Evolutionary conservation across 106 monocot genomes (phyloP).

Genomic region (Cymbidium sinense): DNA sequence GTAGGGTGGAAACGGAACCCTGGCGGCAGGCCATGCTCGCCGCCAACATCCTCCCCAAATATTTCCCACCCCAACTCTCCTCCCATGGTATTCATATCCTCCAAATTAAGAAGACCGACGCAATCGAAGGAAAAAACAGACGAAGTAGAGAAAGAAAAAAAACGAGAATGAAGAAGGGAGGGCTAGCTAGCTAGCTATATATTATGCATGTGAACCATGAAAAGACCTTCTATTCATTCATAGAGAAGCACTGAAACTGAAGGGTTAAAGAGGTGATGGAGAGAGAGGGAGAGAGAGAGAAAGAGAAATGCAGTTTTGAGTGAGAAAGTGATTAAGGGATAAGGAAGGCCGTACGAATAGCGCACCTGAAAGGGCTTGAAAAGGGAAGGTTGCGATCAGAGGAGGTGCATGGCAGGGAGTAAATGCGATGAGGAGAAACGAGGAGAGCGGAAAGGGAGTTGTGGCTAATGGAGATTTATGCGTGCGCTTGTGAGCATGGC

Average conservation of each 20-base stretch:
- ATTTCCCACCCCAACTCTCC: conserved; percentile 38
- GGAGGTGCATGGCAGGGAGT: conserved; percentile 10
- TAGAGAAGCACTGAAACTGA: conserved; percentile 19
- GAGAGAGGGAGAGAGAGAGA: background rate
- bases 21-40: conserved; percentile 57
- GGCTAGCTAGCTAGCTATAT: conserved; percentile 3
- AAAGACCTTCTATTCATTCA: conserved; percentile 1
- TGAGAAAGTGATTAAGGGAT: background rate
- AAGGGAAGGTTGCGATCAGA: conserved; percentile 8
- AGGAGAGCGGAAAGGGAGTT: background rate
- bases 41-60: conserved; percentile 28
- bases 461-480: background rate
- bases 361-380: conserved; percentile 3
- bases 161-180: background rate
- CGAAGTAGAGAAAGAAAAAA: background rate
- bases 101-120: background rate
- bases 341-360: conserved; percentile 1
- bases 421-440: conserved; percentile 5
- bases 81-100: conserved; percentile 19
- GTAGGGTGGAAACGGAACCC: conserved; percentile 90
- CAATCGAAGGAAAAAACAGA: background rate
- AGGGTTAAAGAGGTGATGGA: conserved; percentile 9
- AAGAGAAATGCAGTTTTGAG: background rate
- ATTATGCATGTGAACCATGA: conserved; percentile 4
- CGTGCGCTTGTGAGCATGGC: conserved; percentile 10